These are phyloP conservation scores for Vitis hybrid DNA, from an alignment of 177 flowering plant genomes.

Conservation along the genomic window DNA sequence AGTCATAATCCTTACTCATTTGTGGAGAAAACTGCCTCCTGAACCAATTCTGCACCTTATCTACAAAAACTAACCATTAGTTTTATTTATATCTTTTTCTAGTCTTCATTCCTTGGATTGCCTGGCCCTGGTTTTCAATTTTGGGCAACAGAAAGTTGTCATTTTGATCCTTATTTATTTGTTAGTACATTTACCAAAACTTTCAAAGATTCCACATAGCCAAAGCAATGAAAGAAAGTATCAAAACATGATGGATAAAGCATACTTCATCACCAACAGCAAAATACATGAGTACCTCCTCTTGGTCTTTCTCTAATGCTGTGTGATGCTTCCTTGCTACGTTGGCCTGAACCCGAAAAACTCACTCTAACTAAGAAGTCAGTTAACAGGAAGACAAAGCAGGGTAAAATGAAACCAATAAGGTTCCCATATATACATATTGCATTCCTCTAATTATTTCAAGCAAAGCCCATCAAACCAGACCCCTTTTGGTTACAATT, in stretches of 20 bases:
- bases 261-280: not conserved
- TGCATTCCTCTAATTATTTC: no score
- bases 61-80: constrained; percentile 23
- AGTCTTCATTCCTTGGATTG: not conserved
- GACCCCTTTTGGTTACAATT: no score
- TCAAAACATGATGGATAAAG: no score
- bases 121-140: not conserved
- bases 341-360: constrained; percentile 22
- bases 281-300: constrained; percentile 22
- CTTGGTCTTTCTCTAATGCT: constrained; percentile 14
- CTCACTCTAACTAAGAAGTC: constrained; percentile 26
- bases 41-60: constrained; percentile 35
- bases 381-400: not conserved
- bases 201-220: no score
- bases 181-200: no score
- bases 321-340: constrained; percentile 11
- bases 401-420: not conserved
- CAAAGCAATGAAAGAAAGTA: no score
- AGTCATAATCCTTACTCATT: constrained; percentile 28
- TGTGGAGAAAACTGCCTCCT: constrained; percentile 29
- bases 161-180: no score
- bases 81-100: not conserved
- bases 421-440: no score
- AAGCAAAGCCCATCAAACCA: no score
- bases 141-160: no score